Evolutionary conservation across 208 protist species (phyloP).

Genomic region (Acanthamoeba triangularis): DNA sequence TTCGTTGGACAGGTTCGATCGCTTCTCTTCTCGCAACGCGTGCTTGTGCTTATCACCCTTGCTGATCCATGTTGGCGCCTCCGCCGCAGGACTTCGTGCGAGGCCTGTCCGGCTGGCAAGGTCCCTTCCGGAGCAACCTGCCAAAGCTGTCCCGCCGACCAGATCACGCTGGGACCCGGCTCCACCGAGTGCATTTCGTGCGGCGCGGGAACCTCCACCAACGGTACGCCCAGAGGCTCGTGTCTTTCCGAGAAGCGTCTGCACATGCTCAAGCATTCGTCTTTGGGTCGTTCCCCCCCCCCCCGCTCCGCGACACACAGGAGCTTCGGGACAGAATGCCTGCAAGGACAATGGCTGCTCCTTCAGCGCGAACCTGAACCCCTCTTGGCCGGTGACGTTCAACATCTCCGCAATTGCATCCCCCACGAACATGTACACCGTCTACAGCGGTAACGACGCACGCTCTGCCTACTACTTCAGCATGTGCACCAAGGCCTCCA

Average conservation of each 20-base stretch:
- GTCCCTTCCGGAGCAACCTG: not conserved
- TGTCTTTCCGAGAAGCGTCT: not conserved
- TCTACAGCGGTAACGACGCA: not conserved
- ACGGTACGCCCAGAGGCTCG: not conserved
- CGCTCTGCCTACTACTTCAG: not conserved
- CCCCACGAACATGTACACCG: slow-evolving; percentile 14
- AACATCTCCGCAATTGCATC: slow-evolving; percentile 19
- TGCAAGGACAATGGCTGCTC: slow-evolving; percentile 45
- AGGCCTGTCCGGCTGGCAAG: slow-evolving; percentile 9
- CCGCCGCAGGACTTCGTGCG: not conserved
- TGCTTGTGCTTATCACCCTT: not conserved
- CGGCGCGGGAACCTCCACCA: slow-evolving; percentile 22
- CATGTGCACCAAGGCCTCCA: slow-evolving; percentile 49
- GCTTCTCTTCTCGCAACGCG: not conserved
- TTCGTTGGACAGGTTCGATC: not conserved
- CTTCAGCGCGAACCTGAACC: not conserved
- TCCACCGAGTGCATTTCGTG: slow-evolving; percentile 18
- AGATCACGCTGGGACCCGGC: not conserved
- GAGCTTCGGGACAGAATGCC: not conserved
- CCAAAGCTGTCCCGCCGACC: slow-evolving; percentile 30
- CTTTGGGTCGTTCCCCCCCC: no score
- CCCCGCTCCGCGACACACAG: not conserved
- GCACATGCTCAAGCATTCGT: not conserved
- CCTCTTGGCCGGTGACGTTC: slow-evolving; percentile 58
- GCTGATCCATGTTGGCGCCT: no score